phyloP scores from a whole-genome alignment of 306 rosid genomes.

The Pyrus bretschneideri region DNA sequence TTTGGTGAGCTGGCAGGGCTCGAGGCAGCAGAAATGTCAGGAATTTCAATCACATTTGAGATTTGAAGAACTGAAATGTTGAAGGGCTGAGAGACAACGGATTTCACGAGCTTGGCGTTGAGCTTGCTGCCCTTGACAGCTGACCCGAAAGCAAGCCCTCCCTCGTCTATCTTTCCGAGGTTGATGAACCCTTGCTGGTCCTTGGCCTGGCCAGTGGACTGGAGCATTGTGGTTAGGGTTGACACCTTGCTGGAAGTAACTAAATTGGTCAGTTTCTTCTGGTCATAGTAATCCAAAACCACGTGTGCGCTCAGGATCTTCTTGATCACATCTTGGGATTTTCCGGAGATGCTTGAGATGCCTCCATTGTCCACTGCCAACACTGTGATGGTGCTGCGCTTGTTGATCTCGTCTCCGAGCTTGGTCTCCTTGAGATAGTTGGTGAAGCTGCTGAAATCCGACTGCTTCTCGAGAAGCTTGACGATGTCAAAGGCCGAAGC shows the following conservation, averaged over 20 bases:
- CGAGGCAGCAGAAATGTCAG: neutral
- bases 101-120: neutral
- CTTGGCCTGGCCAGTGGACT: constrained; percentile 24
- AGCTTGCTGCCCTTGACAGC: constrained; percentile 14
- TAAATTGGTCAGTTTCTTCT: constrained; percentile 3
- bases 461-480: constrained; percentile 14
- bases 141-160: constrained; percentile 37
- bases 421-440: constrained; percentile 42
- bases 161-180: constrained; percentile 13
- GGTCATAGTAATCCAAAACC: constrained; percentile 32
- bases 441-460: constrained; percentile 30
- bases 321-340: constrained; percentile 23
- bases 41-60: neutral
- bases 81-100: neutral
- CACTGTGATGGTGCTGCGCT: constrained; percentile 32
- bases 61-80: constrained; percentile 11
- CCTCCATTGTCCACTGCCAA: constrained; percentile 29
- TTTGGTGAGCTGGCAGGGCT: neutral
- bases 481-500: constrained; percentile 45
- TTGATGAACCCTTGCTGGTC: constrained; percentile 39
- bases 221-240: constrained; percentile 29
- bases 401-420: constrained; percentile 41
- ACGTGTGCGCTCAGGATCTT: constrained; percentile 36
- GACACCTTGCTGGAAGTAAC: neutral
- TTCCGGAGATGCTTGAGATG: constrained; percentile 17